A percentile compares a stretch with the other conserved stretches of the same genome.
phyloP scores from a whole-genome alignment of 306 rosid species.

The Hippophae tibetana region DNA sequence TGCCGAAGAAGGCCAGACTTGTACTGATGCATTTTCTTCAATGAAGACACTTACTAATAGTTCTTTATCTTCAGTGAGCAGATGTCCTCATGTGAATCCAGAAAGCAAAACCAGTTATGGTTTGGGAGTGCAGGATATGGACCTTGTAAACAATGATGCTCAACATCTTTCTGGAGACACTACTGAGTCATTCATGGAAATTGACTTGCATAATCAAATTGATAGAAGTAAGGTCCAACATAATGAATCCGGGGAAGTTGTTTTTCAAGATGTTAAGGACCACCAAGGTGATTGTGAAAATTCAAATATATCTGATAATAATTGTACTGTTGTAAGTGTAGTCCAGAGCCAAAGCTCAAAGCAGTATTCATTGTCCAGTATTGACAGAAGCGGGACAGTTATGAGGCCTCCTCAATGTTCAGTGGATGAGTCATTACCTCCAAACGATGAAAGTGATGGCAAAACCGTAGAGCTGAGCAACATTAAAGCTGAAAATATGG shows the following conservation, averaged over 20 bases:
- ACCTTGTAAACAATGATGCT: conserved; percentile 23
- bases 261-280: conserved; percentile 18
- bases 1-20: conserved; percentile 56
- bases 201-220: conserved; percentile 20
- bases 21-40: conserved; percentile 30
- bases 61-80: conserved; percentile 24
- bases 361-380: conserved; percentile 22
- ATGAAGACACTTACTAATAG: conserved; percentile 23
- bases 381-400: conserved; percentile 25
- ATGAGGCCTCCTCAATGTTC: conserved; percentile 28
- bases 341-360: conserved; percentile 18
- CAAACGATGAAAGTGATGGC: conserved; percentile 21
- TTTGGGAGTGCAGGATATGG: conserved; percentile 19
- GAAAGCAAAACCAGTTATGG: conserved; percentile 28
- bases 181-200: conserved; percentile 21
- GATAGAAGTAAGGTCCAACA: conserved; percentile 19
- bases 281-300: conserved; percentile 23
- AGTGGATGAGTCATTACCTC: conserved; percentile 23
- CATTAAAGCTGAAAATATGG: conserved; percentile 23
- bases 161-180: conserved; percentile 25
- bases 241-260: conserved; percentile 25
- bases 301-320: conserved; percentile 18
- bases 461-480: conserved; percentile 12
- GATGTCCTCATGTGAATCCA: conserved; percentile 17
- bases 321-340: conserved; percentile 25